Conservation (phyloP, 305 asterid genomes). For the Fraxinus latifolia region DNA sequence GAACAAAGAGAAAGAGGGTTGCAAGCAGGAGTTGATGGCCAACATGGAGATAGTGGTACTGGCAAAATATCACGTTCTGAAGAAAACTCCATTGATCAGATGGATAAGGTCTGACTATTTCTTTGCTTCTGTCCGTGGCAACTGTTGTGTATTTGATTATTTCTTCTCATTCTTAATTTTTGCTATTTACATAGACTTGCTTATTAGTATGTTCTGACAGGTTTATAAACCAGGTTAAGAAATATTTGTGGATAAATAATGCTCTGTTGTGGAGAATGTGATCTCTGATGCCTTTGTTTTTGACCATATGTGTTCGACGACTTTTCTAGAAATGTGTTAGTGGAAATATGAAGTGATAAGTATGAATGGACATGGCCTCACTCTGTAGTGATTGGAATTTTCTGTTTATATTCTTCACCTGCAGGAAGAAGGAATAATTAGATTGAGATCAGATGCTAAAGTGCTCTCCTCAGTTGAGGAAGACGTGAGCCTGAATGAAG, state of each 20-base stretch:
- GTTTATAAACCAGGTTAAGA: not conserved
- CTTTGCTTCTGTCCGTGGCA: not conserved
- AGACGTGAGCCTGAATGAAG: conserved; percentile 57
- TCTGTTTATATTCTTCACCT: not conserved
- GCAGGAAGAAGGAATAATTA: conserved; percentile 58
- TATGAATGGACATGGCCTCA: not conserved
- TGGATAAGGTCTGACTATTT: conserved; percentile 47
- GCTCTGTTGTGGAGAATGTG: not conserved
- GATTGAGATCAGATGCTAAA: conserved; percentile 56
- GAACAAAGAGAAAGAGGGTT: conserved; percentile 85
- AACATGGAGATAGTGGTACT: conserved; percentile 41
- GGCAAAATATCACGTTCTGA: conserved; percentile 45
- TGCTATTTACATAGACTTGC: not conserved
- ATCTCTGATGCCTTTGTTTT: not conserved
- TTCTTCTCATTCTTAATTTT: not conserved
- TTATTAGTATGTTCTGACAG: not conserved
- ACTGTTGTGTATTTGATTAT: not conserved
- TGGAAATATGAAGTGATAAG: not conserved
- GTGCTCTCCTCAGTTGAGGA: conserved; percentile 74
- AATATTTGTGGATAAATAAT: not conserved
- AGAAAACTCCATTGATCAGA: conserved; percentile 43
- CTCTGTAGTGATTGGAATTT: not conserved
- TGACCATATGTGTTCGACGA: not conserved
- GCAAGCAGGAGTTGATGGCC: conserved; percentile 53
- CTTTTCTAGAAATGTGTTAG: not conserved